A percentile compares a stretch with the other conserved stretches of the same genome.
Conservation (phyloP, 2,329 filamentous ascomycete genomes). For the Coniochaeta prunicola region DNA sequence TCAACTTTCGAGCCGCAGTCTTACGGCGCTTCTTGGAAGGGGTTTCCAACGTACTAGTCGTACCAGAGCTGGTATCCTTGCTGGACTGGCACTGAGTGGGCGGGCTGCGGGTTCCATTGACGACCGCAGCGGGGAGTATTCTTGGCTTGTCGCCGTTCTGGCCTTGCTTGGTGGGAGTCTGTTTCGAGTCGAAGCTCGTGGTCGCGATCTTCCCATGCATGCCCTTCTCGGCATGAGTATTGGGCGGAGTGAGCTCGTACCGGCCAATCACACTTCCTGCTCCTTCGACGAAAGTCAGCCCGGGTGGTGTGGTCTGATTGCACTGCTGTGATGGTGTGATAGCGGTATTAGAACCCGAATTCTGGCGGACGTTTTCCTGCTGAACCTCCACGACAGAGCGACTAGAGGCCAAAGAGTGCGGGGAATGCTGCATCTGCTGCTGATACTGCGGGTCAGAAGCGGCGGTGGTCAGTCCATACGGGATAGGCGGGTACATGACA, state of each 20-base stretch:
- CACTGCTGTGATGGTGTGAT: neutral
- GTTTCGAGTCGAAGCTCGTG: neutral
- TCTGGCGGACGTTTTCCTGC: neutral
- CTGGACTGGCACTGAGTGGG: neutral
- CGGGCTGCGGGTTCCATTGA: neutral
- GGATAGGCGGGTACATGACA: neutral
- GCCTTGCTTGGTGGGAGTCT: neutral
- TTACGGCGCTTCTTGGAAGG: neutral
- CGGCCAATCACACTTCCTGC: neutral
- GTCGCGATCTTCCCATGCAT: neutral
- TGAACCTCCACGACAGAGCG: neutral
- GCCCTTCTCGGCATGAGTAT: neutral
- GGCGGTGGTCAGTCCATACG: neutral
- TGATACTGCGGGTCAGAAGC: neutral
- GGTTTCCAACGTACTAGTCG: neutral
- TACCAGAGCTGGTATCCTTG: neutral
- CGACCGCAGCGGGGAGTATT: neutral
- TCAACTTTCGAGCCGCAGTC: neutral
- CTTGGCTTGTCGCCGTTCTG: neutral
- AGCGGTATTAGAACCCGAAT: neutral
- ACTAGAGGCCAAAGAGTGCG: neutral
- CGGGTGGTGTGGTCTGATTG: neutral
- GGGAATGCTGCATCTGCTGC: neutral
- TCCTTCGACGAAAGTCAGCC: neutral
- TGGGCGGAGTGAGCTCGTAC: neutral